phyloP scores from a whole-genome alignment of 257 asterid species.

The Solanum arcanum region DNA sequence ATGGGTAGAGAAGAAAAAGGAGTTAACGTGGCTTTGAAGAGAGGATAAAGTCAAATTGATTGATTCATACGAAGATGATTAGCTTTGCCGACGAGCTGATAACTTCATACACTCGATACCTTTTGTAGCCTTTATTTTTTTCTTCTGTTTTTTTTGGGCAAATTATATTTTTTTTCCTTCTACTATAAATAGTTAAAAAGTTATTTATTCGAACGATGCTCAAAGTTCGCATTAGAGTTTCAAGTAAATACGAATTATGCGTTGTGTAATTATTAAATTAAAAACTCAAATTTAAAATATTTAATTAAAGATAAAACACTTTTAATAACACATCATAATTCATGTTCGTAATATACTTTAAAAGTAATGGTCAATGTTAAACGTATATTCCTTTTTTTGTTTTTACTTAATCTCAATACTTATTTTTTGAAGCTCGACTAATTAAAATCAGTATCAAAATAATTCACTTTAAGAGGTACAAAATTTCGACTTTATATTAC shows the following conservation, averaged over 20 bases:
- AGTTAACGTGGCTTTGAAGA: not conserved
- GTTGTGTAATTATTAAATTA: rapidly evolving
- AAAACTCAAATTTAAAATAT: rapidly evolving
- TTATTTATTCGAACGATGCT: not conserved
- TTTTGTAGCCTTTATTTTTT: not conserved
- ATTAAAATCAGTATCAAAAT: too few relatives aligned
- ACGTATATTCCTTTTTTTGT: not conserved
- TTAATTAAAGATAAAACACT: too few relatives aligned
- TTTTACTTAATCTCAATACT: rapidly evolving
- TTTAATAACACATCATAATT: too few relatives aligned
- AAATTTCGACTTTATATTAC: not conserved
- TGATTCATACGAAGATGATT: not conserved
- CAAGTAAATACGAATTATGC: rapidly evolving
- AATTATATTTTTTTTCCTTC: not conserved
- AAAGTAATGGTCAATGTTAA: too few relatives aligned
- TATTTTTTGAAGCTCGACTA: too few relatives aligned
- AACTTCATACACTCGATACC: not conserved
- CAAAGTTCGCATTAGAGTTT: too few relatives aligned
- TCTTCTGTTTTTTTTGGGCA: not conserved
- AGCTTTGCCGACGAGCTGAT: not conserved
- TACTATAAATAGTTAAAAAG: not conserved
- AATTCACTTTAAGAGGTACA: not conserved
- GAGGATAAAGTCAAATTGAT: not conserved
- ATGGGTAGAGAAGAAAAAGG: not conserved
- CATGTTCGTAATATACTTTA: not conserved